Evolutionary conservation across 306 rosid genomes (phyloP), one percentile per base, ranked within the genome.

Genomic region (Lablab purpureus): DNA sequence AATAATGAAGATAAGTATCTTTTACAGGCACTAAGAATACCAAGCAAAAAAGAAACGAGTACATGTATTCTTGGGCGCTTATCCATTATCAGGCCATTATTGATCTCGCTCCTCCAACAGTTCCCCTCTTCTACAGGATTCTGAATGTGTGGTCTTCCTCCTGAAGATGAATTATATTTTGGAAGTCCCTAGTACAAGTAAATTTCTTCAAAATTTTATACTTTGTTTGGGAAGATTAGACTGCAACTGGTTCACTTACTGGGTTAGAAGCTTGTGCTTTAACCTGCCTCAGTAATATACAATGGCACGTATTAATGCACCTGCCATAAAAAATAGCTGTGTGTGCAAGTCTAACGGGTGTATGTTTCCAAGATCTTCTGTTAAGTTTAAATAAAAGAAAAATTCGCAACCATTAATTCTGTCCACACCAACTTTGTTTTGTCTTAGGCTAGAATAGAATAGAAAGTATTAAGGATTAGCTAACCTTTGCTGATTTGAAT

Each of bases 401-500:
- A 34, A 19, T 46, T 27, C 47, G 43, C 58, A 78, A 45, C 65
- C 50, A 55, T 55, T 5, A 17, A 56, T 65, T 11, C 14, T 17
- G 22, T 54, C 27, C 9, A 47, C 13, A 45, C 37, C 11, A 27
- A 73, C 74, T 18, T 62, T 30, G 8, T 47, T 49, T 40, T 59
- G 51, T 75, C 76, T 73, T 45, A 74, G 59, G 68, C 43, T 30
- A 62, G 23, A 62, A 62, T 62, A 30, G 25, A 49, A 7, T 18
- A 25, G 22, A 73, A 49, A 62, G 54, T 25, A 82, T 73, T 19
- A 71, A 76, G 73, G 30, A 64, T 72, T 49, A 80, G 75, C 88
- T 90, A 62, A 91, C 99, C 97, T 92, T 95, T 36, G 98, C 99
- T 72, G 97, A 92, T 83, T 92, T 95, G 79, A 92, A 95, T 65